A percentile compares a stretch with the other conserved stretches of the same genome.
phyloP scores from a whole-genome alignment of 1,139 yeast species.

The Arxiozyma slooffiae region DNA sequence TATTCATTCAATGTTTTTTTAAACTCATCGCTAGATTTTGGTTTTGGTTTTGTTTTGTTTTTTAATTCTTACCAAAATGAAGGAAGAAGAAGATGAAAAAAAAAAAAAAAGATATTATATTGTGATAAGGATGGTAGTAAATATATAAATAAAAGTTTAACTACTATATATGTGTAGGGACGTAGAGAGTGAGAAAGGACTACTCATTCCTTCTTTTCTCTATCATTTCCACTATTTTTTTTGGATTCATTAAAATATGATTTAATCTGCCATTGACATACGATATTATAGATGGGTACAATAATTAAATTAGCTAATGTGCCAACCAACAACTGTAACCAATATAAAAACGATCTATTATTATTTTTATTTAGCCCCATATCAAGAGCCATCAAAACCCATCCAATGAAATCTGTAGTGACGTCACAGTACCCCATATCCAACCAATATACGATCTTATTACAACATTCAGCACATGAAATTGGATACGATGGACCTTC shows the following conservation, averaged over 20 bases:
- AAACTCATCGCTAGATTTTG: neutral
- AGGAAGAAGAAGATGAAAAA: neutral
- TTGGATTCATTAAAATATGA: constrained; percentile 32
- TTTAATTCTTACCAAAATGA: neutral
- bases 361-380: constrained; percentile 46
- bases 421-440: constrained; percentile 62
- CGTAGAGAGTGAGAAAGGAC: neutral
- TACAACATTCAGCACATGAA: constrained; percentile 57
- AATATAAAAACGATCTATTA: constrained; percentile 52
- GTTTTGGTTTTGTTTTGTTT: neutral
- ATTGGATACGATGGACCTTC: constrained; percentile 81
- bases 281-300: constrained; percentile 52
- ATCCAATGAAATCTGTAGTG: constrained; percentile 78
- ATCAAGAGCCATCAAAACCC: constrained; percentile 61
- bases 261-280: constrained; percentile 47
- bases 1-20: neutral
- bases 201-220: neutral
- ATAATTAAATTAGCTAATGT: constrained; percentile 34
- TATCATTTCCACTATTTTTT: neutral
- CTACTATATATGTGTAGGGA: neutral
- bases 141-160: too few relatives aligned
- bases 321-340: constrained; percentile 38
- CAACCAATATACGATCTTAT: constrained; percentile 46
- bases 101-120: neutral
- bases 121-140: neutral